Conservation (phyloP, 495 filamentous ascomycete genomes). For the Aspergillus diversus region DNA sequence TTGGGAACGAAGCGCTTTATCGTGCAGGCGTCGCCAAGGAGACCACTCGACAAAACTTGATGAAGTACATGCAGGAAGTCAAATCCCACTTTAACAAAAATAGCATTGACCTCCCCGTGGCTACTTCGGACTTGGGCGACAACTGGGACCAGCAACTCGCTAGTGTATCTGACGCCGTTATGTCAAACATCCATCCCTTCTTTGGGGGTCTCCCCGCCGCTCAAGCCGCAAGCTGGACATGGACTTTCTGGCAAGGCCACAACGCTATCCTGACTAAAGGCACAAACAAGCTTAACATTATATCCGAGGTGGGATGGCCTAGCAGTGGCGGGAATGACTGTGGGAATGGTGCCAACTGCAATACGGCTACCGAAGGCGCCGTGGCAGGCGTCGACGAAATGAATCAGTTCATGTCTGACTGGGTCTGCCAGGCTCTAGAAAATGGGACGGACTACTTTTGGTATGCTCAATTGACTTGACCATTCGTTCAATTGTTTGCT, state of each 20-base stretch:
- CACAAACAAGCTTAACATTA: slow-evolving; percentile 66
- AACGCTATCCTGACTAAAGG: slow-evolving; percentile 63
- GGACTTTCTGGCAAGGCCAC: slow-evolving; percentile 72
- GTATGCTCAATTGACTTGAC: slow-evolving; percentile 47
- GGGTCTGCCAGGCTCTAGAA: slow-evolving; percentile 77
- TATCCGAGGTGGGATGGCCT: slow-evolving; percentile 93
- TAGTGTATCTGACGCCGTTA: slow-evolving; percentile 75
- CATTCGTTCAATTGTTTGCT: slow-evolving; percentile 1
- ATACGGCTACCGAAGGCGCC: slow-evolving; percentile 55
- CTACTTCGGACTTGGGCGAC: slow-evolving; percentile 87
- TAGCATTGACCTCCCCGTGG: slow-evolving; percentile 72
- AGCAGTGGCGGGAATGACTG: slow-evolving; percentile 81
- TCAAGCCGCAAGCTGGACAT: slow-evolving; percentile 80
- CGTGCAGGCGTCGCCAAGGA: slow-evolving; percentile 55
- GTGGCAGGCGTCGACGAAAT: slow-evolving; percentile 82
- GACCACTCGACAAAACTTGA: slow-evolving; percentile 67
- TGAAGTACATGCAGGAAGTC: slow-evolving; percentile 66
- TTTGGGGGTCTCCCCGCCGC: slow-evolving; percentile 78
- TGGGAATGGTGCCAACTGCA: slow-evolving; percentile 59
- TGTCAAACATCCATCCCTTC: slow-evolving; percentile 98
- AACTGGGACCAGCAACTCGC: slow-evolving; percentile 78
- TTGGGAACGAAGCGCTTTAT: slow-evolving; percentile 95
- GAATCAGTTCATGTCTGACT: slow-evolving; percentile 85
- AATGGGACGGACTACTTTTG: slow-evolving; percentile 94
- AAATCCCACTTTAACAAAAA: slow-evolving; percentile 68